phyloP scores from a whole-genome alignment of 352 stramenopile genomes.

The Phytopythium boreale region DNA sequence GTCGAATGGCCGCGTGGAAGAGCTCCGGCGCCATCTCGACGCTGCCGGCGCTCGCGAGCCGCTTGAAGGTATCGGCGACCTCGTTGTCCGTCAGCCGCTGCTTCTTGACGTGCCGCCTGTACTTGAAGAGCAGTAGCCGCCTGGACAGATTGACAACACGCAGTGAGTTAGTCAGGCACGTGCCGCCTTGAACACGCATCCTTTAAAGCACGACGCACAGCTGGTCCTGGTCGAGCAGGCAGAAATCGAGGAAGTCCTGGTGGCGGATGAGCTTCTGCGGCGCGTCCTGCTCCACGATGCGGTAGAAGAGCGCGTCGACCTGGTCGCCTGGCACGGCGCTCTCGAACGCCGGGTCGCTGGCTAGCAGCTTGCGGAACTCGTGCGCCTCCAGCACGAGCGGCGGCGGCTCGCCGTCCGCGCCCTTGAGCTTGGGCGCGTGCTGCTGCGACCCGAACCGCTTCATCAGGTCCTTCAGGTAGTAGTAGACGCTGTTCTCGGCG shows the following conservation, averaged over 20 bases:
- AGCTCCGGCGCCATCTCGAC: constrained; percentile 50
- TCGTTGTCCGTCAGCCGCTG: constrained; percentile 74
- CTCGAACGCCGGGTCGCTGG: constrained; percentile 74
- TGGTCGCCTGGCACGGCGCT: constrained; percentile 66
- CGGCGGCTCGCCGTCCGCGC: constrained; percentile 26
- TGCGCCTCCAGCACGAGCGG: constrained; percentile 60
- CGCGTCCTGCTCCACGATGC: constrained; percentile 50
- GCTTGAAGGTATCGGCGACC: constrained; percentile 70
- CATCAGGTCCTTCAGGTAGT: constrained; percentile 84
- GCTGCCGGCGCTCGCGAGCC: constrained; percentile 33
- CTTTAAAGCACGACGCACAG: constrained; percentile 35
- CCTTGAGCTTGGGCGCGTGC: constrained; percentile 40
- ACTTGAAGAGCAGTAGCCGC: constrained; percentile 75
- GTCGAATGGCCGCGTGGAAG: constrained; percentile 55
- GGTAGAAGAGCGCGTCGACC: constrained; percentile 73
- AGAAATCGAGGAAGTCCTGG: constrained; percentile 80
- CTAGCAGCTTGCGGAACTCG: constrained; percentile 75
- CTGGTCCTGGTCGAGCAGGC: constrained; percentile 73
- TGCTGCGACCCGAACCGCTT: constrained; percentile 53
- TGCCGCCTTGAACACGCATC: neutral
- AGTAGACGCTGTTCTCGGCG: constrained; percentile 81
- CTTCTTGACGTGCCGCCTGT: constrained; percentile 54
- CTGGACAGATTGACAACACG: constrained; percentile 19
- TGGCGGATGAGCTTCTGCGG: constrained; percentile 50
- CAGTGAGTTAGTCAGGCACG: neutral